Percentiles rank a stretch among this genome's conserved stretches.
Evolutionary conservation across 108 stramenopile species (phyloP).

Genomic region (Fragilariopsis cylindrus): DNA sequence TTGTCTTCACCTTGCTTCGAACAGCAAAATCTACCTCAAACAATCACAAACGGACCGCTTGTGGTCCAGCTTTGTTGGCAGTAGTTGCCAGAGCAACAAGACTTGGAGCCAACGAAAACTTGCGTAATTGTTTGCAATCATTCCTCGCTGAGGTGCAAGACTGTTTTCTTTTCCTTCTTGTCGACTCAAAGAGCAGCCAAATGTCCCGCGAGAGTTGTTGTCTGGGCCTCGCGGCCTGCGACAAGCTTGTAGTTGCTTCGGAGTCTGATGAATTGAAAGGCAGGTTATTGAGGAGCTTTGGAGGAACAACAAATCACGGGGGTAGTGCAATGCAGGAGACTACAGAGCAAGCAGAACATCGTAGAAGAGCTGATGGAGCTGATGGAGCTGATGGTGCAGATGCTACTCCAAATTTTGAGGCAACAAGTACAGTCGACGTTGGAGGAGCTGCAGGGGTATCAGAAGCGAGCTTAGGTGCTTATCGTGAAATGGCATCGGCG

Average conservation of each 20-base stretch:
- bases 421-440: constrained; percentile 45
- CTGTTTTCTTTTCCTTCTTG: constrained; percentile 68
- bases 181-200: constrained; percentile 81
- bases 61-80: constrained; percentile 65
- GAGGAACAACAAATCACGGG: constrained; percentile 78
- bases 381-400: constrained; percentile 34
- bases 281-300: constrained; percentile 71
- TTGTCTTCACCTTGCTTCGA: constrained; percentile 56
- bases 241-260: constrained; percentile 47
- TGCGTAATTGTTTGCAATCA: constrained; percentile 43
- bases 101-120: constrained; percentile 25
- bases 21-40: constrained; percentile 48
- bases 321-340: constrained; percentile 82
- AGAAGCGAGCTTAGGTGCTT: constrained; percentile 84
- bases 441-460: constrained; percentile 78
- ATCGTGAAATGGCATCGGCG: constrained; percentile 81
- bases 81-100: constrained; percentile 64
- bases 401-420: constrained; percentile 22
- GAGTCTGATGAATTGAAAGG: constrained; percentile 45
- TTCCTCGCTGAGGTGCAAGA: constrained; percentile 57
- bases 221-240: constrained; percentile 76
- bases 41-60: constrained; percentile 64
- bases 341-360: constrained; percentile 49
- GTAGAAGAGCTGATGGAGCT: constrained; percentile 32
- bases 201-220: constrained; percentile 80